Evolutionary conservation across 164 flowering plant species (phyloP).

Genomic region (Akebia trifoliata): DNA sequence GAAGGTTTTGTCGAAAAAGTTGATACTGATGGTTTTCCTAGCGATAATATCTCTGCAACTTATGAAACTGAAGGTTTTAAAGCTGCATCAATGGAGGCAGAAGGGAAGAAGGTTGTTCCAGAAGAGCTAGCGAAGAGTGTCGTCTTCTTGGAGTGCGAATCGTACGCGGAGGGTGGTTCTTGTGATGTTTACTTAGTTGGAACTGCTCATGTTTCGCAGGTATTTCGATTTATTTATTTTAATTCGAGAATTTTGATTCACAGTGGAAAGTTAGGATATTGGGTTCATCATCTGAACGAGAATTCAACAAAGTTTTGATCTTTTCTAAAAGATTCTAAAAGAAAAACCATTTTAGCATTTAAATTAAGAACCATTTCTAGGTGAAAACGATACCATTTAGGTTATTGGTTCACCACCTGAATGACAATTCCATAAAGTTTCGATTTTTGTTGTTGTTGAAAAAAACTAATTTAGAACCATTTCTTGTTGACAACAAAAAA

Average conservation of each 20-base stretch:
- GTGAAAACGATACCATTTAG: too few species aligned
- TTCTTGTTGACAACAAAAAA: too few species aligned
- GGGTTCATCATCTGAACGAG: neutral
- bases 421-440: too few species aligned
- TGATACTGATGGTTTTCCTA: conserved; percentile 14
- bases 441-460: too few species aligned
- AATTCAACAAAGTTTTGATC: neutral
- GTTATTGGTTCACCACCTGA: too few species aligned
- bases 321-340: neutral
- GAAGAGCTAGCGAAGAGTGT: conserved; percentile 56
- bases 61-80: conserved; percentile 19
- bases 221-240: conserved; percentile 12
- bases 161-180: conserved; percentile 52
- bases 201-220: conserved; percentile 90
- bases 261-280: neutral
- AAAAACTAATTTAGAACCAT: too few species aligned
- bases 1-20: conserved; percentile 1
- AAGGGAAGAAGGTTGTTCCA: conserved; percentile 30
- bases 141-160: conserved; percentile 57
- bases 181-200: conserved; percentile 83
- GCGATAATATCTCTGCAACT: conserved; percentile 6
- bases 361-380: neutral
- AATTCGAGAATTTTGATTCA: too few species aligned
- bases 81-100: conserved; percentile 10
- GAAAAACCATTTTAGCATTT: neutral